Evolutionary conservation across 768 basidiomycete species (phyloP).

Genomic region (Dentipellis fragilis): DNA sequence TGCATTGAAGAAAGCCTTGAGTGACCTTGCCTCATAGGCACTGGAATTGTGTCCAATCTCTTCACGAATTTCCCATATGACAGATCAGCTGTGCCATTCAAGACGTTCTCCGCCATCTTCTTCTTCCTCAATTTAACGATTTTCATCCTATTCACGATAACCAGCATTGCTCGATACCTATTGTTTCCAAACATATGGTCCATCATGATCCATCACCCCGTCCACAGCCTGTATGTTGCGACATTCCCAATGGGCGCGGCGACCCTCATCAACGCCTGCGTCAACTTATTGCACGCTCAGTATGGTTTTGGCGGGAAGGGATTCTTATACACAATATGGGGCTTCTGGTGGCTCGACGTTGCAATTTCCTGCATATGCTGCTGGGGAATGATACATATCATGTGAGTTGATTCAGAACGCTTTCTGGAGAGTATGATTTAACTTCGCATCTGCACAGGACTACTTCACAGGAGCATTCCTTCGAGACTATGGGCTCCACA

Average conservation of each 20-base stretch:
- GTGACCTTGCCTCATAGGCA: neutral
- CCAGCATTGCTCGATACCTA: neutral
- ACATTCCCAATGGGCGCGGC: neutral
- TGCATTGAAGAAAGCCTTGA: neutral
- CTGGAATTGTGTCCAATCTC: neutral
- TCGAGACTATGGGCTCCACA: neutral
- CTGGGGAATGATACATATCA: neutral
- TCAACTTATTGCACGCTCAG: neutral
- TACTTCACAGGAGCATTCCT: neutral
- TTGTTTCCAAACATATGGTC: neutral
- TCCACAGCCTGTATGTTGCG: neutral
- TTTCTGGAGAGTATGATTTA: neutral
- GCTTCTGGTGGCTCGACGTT: neutral
- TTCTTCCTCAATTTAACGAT: neutral
- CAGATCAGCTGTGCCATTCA: neutral
- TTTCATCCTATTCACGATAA: neutral
- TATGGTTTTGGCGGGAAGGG: neutral
- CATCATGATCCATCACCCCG: neutral
- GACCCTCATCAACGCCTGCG: neutral
- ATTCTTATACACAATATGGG: neutral
- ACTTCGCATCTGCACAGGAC: neutral
- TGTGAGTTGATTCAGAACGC: neutral
- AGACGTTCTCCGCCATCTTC: neutral
- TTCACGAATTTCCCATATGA: conserved; percentile 1
- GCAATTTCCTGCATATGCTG: neutral